Evolutionary conservation across 2,329 filamentous ascomycete species (phyloP).

Genomic region (Penicillium olsonii): DNA sequence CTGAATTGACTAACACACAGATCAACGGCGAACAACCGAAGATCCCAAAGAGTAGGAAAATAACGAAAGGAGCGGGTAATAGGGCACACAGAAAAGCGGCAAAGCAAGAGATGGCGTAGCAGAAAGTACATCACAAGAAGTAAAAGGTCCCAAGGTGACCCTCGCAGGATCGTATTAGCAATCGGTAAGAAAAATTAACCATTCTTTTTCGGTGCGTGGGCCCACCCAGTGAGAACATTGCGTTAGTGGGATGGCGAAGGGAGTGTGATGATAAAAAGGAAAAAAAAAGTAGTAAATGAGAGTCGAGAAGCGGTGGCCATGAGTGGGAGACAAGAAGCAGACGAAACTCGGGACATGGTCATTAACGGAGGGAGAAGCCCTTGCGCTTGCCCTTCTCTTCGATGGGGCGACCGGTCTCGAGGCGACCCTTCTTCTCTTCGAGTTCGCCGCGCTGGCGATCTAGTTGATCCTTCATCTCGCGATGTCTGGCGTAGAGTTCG

Average conservation of each 20-base stretch:
- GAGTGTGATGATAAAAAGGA: slow-evolving; percentile 25
- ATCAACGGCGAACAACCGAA: slow-evolving; percentile 19
- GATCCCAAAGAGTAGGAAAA: slow-evolving; percentile 18
- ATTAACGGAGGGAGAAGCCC: slow-evolving; percentile 97
- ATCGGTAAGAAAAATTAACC: slow-evolving; percentile 27
- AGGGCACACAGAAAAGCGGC: slow-evolving; percentile 30
- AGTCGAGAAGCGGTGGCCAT: slow-evolving; percentile 20
- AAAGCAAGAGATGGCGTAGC: slow-evolving; percentile 31
- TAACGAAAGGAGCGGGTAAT: slow-evolving; percentile 30
- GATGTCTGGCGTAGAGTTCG: slow-evolving; percentile 94
- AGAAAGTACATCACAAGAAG: slow-evolving; percentile 34
- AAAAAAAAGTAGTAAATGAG: slow-evolving; percentile 23
- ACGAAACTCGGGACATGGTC: not conserved
- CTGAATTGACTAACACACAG: slow-evolving; percentile 31
- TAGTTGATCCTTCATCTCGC: slow-evolving; percentile 99
- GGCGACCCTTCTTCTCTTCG: slow-evolving; percentile 95
- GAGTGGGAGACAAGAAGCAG: not conserved
- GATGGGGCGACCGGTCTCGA: slow-evolving; percentile 93
- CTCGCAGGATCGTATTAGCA: slow-evolving; percentile 24
- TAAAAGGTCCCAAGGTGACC: slow-evolving; percentile 22
- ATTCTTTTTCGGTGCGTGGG: slow-evolving; percentile 29
- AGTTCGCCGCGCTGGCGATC: slow-evolving; percentile 92
- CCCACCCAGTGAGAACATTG: slow-evolving; percentile 28
- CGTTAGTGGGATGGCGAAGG: slow-evolving; percentile 22
- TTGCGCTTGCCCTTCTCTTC: slow-evolving; percentile 99